phyloP scores from a whole-genome alignment of 345 rosid species.

The Trapa incisa region DNA sequence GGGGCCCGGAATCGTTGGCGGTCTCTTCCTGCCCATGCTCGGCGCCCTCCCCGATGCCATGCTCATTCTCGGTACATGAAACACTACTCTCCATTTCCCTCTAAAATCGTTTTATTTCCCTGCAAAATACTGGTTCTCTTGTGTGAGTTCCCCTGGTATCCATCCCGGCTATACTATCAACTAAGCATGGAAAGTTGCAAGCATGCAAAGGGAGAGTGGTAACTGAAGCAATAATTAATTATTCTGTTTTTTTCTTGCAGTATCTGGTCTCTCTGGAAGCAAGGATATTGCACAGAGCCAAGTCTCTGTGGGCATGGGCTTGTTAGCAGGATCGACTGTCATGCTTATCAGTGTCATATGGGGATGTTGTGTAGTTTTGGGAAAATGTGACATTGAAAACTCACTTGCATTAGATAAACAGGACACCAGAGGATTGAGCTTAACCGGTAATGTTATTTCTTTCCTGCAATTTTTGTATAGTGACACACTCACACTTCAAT shows the following conservation, averaged over 20 bases:
- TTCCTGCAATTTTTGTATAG: not conserved
- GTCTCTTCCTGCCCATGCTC: slow-evolving; percentile 79
- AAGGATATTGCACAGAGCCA: slow-evolving; percentile 58
- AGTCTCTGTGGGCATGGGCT: slow-evolving; percentile 87
- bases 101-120: not conserved
- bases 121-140: not conserved
- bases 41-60: slow-evolving; percentile 98
- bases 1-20: slow-evolving; percentile 92
- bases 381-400: slow-evolving; percentile 50
- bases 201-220: not conserved
- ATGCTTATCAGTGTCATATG: slow-evolving; percentile 75
- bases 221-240: not conserved
- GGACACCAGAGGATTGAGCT: slow-evolving; percentile 29
- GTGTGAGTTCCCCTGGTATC: not conserved
- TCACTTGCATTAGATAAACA: slow-evolving; percentile 38
- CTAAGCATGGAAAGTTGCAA: not conserved
- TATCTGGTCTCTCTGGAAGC: slow-evolving; percentile 79
- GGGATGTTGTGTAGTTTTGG: slow-evolving; percentile 70
- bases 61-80: slow-evolving; percentile 72
- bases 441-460: slow-evolving; percentile 29
- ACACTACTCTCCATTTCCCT: not conserved
- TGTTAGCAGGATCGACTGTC: slow-evolving; percentile 81
- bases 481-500: not conserved
- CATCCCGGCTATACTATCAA: not conserved
- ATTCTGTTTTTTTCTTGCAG: slow-evolving; percentile 17